A percentile compares a stretch with the other conserved stretches of the same genome.
phyloP scores from a whole-genome alignment of 345 rosid species.

The Salix purpurea region DNA sequence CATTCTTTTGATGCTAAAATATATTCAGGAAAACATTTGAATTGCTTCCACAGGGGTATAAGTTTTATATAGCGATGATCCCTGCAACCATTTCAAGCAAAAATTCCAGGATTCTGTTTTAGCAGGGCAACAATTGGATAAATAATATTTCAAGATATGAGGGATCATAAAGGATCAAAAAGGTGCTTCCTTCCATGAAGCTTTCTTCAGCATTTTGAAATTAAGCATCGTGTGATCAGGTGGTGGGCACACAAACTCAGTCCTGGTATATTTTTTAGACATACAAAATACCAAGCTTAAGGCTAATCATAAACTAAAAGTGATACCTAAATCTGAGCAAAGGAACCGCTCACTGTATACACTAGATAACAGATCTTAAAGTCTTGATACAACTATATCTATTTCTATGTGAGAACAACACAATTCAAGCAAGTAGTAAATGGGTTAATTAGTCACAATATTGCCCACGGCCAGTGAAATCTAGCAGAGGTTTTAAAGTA shows the following conservation, averaged over 20 bases:
- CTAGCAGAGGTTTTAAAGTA: background rate
- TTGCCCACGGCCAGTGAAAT: background rate
- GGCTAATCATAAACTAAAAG: background rate
- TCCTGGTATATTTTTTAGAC: background rate
- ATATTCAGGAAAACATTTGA: background rate
- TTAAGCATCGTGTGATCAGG: background rate
- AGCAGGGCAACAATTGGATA: background rate
- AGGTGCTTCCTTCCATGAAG: background rate
- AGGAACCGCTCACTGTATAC: background rate
- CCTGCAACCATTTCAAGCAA: background rate
- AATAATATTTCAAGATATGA: background rate
- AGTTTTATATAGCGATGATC: background rate
- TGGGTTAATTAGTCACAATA: background rate
- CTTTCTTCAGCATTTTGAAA: background rate
- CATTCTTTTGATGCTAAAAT: too few relatives aligned
- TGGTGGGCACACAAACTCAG: background rate
- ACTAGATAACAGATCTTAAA: background rate
- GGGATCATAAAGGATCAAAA: background rate
- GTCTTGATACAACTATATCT: background rate
- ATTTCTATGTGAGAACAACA: background rate
- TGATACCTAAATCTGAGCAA: background rate
- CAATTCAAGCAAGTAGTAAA: background rate
- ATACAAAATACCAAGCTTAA: background rate
- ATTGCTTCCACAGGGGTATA: background rate
- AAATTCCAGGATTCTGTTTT: background rate